phyloP scores from a whole-genome alignment of 805 yeast genomes.

The Teunomyces tritomae region DNA sequence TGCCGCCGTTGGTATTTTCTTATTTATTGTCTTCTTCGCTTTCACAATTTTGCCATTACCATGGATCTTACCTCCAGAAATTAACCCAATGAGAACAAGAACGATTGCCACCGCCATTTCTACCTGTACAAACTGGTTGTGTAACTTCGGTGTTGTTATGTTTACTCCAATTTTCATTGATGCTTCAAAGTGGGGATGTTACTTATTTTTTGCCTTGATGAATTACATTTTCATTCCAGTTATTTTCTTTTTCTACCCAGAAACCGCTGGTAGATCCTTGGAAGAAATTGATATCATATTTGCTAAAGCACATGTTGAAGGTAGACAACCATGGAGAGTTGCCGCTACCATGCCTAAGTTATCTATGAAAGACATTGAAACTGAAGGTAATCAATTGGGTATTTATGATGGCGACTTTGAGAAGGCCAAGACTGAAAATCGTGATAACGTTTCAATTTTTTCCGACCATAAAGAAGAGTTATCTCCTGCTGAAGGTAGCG shows the following conservation, averaged over 20 bases:
- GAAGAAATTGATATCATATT: slow-evolving; percentile 56
- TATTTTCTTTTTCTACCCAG: slow-evolving; percentile 49
- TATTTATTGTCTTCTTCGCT: slow-evolving; percentile 28
- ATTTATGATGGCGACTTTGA: slow-evolving; percentile 44
- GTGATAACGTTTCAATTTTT: slow-evolving; percentile 25
- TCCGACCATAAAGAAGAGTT: slow-evolving; percentile 8
- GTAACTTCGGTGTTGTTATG: slow-evolving; percentile 37
- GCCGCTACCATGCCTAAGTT: slow-evolving; percentile 63
- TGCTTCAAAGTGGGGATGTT: slow-evolving; percentile 23
- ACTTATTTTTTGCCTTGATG: slow-evolving; percentile 26
- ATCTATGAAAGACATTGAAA: slow-evolving; percentile 55
- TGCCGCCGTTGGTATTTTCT: slow-evolving; percentile 35
- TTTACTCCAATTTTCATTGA: slow-evolving; percentile 32
- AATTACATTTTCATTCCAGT: slow-evolving; percentile 47
- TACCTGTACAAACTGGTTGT: slow-evolving; percentile 36
- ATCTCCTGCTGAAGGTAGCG: slow-evolving; percentile 4
- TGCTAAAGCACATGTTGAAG: slow-evolving; percentile 60
- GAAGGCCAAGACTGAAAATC: slow-evolving; percentile 33
- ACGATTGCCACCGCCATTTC: slow-evolving; percentile 34
- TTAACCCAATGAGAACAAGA: slow-evolving; percentile 37
- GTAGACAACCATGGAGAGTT: slow-evolving; percentile 58
- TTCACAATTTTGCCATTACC: slow-evolving; percentile 35
- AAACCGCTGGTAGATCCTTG: slow-evolving; percentile 43
- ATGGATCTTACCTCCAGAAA: slow-evolving; percentile 38
- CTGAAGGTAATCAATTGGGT: slow-evolving; percentile 58